Base-by-base conservation (phyloP, 1,284 basidiomycete species). In the Sutorius eximius region DNA sequence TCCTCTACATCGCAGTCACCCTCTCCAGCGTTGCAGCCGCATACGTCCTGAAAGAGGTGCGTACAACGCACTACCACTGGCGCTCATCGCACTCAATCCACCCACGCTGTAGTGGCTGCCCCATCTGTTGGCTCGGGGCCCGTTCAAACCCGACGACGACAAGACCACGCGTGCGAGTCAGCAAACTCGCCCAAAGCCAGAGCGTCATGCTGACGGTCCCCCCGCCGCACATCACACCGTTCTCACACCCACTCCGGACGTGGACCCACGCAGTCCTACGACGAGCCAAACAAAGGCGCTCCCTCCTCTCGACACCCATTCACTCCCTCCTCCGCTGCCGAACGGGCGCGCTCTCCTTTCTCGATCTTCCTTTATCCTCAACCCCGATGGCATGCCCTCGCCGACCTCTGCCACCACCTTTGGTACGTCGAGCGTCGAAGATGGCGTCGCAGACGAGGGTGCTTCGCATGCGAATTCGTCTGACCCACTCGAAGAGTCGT, bases 21-120 rank as follows among this genome's bases (percentile, higher is more conserved):
- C 32, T 65, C 58, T 52, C 66, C 4, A 52, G 60, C 16, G 9
- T 66, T 27, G 61, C 65, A 0, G 63, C 61, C 1, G 64, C 58
- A 1, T 69, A 68, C 45, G 30, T 57, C 29, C 11, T 69, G 2
- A 56, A 46, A 42, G 47, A 58, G 61, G 64, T 64, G 3, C 3
- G 58, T 47, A 13, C 18, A 2, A 3, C 0, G 3, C 0, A 15
- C 16, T 32, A 9, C 16, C 37, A 27, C 30, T 4, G 13, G 2
- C 38, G 3, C 43, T 7, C 24, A 6, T 34, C 12, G 6, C 40
- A n/a, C 51, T 48, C 45, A 33, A 18, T 29, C 46, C 46, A 2
- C 45, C 15, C 22, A 12, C 22, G 11, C 12, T 22, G 1, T 20
- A 61, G 60, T 57, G 52, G 50, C 15, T 46, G 5, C 46, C 51